A percentile compares a stretch with the other conserved stretches of the same genome.
phyloP scores from a whole-genome alignment of 495 filamentous ascomycete species.

The Tirmania nivea region DNA sequence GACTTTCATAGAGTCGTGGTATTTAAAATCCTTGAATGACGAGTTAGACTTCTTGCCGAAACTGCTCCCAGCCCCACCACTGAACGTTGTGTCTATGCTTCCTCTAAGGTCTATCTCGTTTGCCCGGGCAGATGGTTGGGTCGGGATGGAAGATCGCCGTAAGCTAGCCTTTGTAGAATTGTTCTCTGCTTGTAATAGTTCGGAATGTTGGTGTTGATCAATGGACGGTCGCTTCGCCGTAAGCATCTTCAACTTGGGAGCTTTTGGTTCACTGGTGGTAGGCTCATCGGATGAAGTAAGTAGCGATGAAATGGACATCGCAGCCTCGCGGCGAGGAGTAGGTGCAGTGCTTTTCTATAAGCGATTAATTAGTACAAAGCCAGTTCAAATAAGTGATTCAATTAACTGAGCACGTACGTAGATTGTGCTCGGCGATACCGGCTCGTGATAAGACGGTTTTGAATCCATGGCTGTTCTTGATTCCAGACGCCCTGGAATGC shows the following conservation, averaged over 20 bases:
- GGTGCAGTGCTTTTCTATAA: conserved; percentile 12
- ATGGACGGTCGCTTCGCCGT: neutral
- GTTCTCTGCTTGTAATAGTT: conserved; percentile 1
- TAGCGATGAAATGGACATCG: conserved; percentile 21
- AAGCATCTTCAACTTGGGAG: too few species aligned
- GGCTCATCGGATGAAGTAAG: conserved; percentile 2
- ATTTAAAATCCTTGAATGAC: conserved; percentile 19
- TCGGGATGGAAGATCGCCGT: neutral
- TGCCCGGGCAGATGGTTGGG: neutral
- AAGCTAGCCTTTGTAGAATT: neutral
- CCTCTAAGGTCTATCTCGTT: neutral
- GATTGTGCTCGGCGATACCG: neutral
- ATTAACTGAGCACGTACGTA: neutral
- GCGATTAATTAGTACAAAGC: conserved; percentile 13
- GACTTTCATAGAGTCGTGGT: conserved; percentile 19
- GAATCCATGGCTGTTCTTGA: neutral
- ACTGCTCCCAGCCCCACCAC: neutral
- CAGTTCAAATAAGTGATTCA: conserved; percentile 1
- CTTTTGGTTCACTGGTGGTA: too few species aligned
- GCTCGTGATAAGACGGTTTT: neutral
- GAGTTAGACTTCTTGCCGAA: neutral
- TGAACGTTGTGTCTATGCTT: neutral
- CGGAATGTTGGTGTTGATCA: conserved; percentile 10
- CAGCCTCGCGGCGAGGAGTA: conserved; percentile 15
- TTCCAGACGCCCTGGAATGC: neutral